Conservation (phyloP, 2,329 filamentous ascomycete genomes). For the Aureobasidium melanogenum region DNA sequence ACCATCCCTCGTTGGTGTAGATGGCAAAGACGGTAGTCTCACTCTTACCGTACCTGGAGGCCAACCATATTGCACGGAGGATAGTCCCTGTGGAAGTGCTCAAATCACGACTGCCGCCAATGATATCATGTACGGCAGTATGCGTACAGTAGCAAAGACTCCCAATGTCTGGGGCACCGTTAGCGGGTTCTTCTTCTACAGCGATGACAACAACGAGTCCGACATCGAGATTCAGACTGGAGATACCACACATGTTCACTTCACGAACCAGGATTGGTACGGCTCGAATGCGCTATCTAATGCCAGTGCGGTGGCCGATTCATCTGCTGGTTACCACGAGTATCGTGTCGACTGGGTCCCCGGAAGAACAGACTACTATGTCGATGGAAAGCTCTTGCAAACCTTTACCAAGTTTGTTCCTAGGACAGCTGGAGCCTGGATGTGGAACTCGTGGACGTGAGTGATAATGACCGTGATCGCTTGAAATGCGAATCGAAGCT, state of each 20-base stretch:
- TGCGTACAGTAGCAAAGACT: conserved; percentile 57
- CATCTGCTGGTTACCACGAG: conserved; percentile 63
- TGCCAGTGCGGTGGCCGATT: conserved; percentile 52
- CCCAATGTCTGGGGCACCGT: conserved; percentile 58
- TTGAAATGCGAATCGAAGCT: background rate
- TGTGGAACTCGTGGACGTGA: conserved; percentile 35
- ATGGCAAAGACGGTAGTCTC: background rate
- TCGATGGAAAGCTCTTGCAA: conserved; percentile 54
- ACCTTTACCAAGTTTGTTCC: conserved; percentile 40
- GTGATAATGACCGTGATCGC: conserved; percentile 34
- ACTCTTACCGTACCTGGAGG: background rate
- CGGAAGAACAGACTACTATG: conserved; percentile 57
- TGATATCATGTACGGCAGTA: conserved; percentile 61
- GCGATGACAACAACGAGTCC: conserved; percentile 71
- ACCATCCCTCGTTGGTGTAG: background rate
- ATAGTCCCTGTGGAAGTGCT: conserved; percentile 27
- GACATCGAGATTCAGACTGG: conserved; percentile 53
- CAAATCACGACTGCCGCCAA: conserved; percentile 51
- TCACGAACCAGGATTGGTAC: conserved; percentile 57
- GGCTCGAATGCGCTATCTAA: conserved; percentile 47
- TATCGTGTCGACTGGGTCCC: conserved; percentile 69
- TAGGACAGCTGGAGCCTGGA: conserved; percentile 51
- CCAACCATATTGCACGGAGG: background rate
- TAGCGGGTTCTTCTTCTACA: conserved; percentile 73
- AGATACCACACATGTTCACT: conserved; percentile 24